Percentiles rank a stretch among this genome's conserved stretches.
Conservation (phyloP, 2,329 filamentous ascomycete species). For the Talaromyces sp. region DNA sequence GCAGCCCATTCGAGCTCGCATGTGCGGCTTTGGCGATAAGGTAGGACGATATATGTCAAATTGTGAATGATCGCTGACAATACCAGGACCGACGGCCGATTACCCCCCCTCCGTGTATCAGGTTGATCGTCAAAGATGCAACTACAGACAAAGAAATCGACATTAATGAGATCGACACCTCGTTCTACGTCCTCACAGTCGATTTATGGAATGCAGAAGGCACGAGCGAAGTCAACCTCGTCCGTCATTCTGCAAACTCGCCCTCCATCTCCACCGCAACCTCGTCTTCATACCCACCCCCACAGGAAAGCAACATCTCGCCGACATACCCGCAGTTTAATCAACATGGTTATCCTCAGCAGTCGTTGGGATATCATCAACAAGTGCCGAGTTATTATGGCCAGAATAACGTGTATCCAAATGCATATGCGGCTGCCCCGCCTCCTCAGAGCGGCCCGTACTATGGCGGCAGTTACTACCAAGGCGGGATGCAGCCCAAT, state of each 20-base stretch:
- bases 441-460: constrained; percentile 28
- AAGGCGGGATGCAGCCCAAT: constrained; percentile 32
- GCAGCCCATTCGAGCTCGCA: constrained; percentile 86
- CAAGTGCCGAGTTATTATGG: constrained; percentile 37
- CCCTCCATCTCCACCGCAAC: constrained; percentile 80
- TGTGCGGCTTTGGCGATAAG: constrained; percentile 99
- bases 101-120: constrained; percentile 88
- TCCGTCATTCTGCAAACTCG: constrained; percentile 61
- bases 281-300: constrained; percentile 67
- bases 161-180: constrained; percentile 68
- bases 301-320: constrained; percentile 32
- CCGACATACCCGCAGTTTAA: constrained; percentile 40
- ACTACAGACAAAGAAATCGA: constrained; percentile 76
- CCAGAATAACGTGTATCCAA: constrained; percentile 31
- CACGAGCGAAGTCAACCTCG: constrained; percentile 63
- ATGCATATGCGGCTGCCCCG: constrained; percentile 27
- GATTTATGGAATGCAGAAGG: constrained; percentile 65
- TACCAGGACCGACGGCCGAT: constrained; percentile 85
- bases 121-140: constrained; percentile 72
- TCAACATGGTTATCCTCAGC: constrained; percentile 22
- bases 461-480: constrained; percentile 28
- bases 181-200: constrained; percentile 65
- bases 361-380: constrained; percentile 32
- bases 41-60: constrained; percentile 36
- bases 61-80: constrained; percentile 9